Conservation (phyloP, 1,284 basidiomycete genomes). For the Ganoderma leucocontextum region DNA sequence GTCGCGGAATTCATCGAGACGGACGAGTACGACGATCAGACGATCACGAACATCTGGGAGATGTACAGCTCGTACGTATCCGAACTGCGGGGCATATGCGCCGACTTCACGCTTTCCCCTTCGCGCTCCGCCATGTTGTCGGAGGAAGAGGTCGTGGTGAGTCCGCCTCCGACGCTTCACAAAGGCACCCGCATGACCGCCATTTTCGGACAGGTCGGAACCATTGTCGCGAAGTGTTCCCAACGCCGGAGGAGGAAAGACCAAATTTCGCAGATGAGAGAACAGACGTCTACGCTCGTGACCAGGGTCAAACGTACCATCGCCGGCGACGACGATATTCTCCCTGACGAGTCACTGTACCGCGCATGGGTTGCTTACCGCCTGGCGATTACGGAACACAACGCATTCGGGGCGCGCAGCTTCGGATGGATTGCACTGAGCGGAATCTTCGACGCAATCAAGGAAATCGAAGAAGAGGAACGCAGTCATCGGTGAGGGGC, state of each 20-base stretch:
- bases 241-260: constrained; percentile 63
- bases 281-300: constrained; percentile 61
- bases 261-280: constrained; percentile 59
- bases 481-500: constrained; percentile 16
- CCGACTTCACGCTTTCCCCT: constrained; percentile 55
- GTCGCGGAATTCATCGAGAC: constrained; percentile 39
- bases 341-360: constrained; percentile 48
- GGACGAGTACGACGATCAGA: constrained; percentile 32
- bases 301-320: constrained; percentile 55
- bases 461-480: constrained; percentile 45
- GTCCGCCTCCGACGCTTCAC: background rate
- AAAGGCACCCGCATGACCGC: background rate
- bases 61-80: constrained; percentile 56
- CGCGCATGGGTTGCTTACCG: constrained; percentile 63
- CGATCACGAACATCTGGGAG: constrained; percentile 40
- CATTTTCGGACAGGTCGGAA: constrained; percentile 49
- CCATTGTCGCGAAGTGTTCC: constrained; percentile 66
- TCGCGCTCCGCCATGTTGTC: constrained; percentile 53
- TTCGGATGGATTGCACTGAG: constrained; percentile 69
- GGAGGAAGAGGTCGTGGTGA: constrained; percentile 63
- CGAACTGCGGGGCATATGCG: constrained; percentile 58
- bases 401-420: constrained; percentile 63
- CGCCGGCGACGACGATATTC: constrained; percentile 52
- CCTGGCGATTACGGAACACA: constrained; percentile 46
- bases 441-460: constrained; percentile 55